These are phyloP conservation scores for Trapa bicornis DNA, from an alignment of 345 rosid species.

Conservation along the genomic window DNA sequence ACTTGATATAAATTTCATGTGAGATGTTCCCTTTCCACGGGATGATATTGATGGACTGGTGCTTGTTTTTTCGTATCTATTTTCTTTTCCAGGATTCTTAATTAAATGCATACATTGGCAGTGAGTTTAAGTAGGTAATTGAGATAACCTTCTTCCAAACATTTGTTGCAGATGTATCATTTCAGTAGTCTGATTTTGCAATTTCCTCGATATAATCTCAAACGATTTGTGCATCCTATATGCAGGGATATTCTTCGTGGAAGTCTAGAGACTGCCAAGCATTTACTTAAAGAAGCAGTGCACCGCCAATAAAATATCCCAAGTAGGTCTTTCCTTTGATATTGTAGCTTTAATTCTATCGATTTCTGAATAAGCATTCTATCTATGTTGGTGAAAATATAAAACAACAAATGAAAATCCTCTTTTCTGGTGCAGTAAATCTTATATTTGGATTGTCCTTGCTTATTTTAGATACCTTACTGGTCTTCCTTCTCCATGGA, in stretches of 20 bases:
- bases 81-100: constrained; percentile 40
- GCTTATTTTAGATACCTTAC: constrained; percentile 58
- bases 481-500: constrained; percentile 94
- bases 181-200: background rate
- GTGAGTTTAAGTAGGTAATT: constrained; percentile 83
- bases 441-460: background rate
- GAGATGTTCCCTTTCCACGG: background rate
- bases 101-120: constrained; percentile 60
- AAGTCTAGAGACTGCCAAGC: constrained; percentile 69
- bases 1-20: background rate
- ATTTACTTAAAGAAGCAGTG: constrained; percentile 89
- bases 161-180: background rate
- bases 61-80: background rate
- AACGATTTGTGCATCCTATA: background rate
- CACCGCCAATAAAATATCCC: constrained; percentile 96
- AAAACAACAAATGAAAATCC: background rate
- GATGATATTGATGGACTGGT: background rate
- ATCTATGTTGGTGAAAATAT: background rate
- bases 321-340: constrained; percentile 34
- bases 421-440: background rate
- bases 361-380: background rate
- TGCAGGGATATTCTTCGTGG: constrained; percentile 89
- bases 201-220: background rate
- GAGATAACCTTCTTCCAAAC: background rate
- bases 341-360: background rate